Evolutionary conservation across 192 early-diverging fungal species (phyloP), one percentile per base, ranked within the genome.

Genomic region (Borealophlyctis nickersoniae): DNA sequence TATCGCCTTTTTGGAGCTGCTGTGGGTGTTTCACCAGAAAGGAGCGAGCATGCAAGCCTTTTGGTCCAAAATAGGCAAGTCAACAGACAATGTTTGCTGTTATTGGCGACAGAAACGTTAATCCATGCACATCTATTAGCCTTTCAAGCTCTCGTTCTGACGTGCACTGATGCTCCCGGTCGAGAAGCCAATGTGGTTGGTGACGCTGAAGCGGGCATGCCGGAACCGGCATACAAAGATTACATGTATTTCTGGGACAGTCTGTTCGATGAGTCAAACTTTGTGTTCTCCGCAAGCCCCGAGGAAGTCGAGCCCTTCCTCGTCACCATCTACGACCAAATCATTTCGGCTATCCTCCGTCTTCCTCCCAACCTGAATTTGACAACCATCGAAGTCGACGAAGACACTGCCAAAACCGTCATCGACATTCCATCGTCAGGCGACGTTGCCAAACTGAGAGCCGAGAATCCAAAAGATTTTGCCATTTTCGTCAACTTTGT

Each of bases 401-500:
- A 73, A 22, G 79, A 70, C 11, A 11, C 16, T 14, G 24, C 66
- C 16, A 35, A 23, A 23, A 69, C 0, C 0, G 49, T n/a, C 39
- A 24, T 22, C 16, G 62, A n/a, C 45, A 35, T 49, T 14, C 34
- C 79, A 9, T 56, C 65, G 1, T 70, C 81, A 7, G 73, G 75
- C n/a, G 85, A 87, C 59, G 14, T 81, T 4, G 52, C 71, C 45
- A 77, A 72, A 23, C 56, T 91, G 45, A 49, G 70, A 24, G 80
- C 88, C 1, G 70, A 77, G 26, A 82, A 81, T 59, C 70, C 73
- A 0, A 81, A 86, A 24, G 89, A 92, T 67, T 83, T 90, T 56
- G 54, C 77, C 4, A 68, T 91, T 11, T 85, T 91, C 26, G 78
- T 82, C 54, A 90, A 89, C 58, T 77, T 87, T 53, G 83, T 88